Conservation (phyloP, 805 yeast species). For the Candida sanyiensis region DNA sequence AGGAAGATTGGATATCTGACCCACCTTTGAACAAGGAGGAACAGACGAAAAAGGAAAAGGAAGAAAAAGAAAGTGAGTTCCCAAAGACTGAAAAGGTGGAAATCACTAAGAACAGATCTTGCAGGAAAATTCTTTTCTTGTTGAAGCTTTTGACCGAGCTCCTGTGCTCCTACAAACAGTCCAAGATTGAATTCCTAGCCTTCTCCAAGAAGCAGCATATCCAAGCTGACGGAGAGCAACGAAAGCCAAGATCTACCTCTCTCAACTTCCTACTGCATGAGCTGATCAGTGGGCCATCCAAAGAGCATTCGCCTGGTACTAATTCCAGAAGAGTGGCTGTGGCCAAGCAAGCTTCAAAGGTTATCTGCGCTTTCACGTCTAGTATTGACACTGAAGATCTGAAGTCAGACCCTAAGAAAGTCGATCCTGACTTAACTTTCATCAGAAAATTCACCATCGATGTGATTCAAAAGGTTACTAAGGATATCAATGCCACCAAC, state of each 20-base stretch:
- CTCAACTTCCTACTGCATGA: conserved; percentile 74
- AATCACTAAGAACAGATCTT: conserved; percentile 47
- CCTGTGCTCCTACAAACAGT: conserved; percentile 69
- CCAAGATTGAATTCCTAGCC: conserved; percentile 77
- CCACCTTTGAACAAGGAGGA: conserved; percentile 26
- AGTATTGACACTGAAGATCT: conserved; percentile 34
- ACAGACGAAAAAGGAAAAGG: conserved; percentile 28
- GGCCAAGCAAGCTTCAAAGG: conserved; percentile 55
- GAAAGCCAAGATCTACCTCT: conserved; percentile 72
- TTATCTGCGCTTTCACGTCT: conserved; percentile 58
- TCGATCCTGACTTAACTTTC: conserved; percentile 65
- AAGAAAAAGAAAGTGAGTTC: conserved; percentile 24
- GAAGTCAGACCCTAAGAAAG: conserved; percentile 41
- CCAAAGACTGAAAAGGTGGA: conserved; percentile 26
- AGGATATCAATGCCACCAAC: conserved; percentile 39
- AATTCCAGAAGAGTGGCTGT: conserved; percentile 47
- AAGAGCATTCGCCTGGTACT: conserved; percentile 24
- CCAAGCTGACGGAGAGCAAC: conserved; percentile 27
- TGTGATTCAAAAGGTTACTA: conserved; percentile 53
- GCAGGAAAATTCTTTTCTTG: conserved; percentile 62
- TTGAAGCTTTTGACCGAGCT: conserved; percentile 65
- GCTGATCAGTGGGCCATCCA: conserved; percentile 46
- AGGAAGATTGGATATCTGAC: conserved; percentile 37
- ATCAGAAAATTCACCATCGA: conserved; percentile 73
- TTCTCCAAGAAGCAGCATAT: conserved; percentile 53